phyloP scores from a whole-genome alignment of 2,329 filamentous ascomycete species.

The Colletotrichum simmondsii region DNA sequence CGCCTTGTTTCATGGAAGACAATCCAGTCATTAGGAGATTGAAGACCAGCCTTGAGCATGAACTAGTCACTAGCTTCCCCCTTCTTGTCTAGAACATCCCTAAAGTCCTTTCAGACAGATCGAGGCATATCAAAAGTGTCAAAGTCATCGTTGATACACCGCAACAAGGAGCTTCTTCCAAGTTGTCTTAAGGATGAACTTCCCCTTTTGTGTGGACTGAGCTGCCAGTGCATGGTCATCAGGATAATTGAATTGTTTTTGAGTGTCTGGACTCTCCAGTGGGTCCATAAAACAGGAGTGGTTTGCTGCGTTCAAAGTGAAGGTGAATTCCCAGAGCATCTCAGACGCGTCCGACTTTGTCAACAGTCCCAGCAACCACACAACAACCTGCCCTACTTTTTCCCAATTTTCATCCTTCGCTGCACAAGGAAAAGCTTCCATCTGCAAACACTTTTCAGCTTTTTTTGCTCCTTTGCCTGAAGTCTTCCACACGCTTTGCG shows the following conservation, averaged over 20 bases:
- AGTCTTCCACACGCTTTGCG: no score
- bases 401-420: neutral
- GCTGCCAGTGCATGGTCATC: neutral
- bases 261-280: neutral
- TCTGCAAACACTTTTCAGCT: accelerated
- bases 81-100: neutral
- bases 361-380: neutral
- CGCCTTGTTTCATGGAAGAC: no score
- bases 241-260: neutral
- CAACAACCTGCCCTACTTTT: neutral
- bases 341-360: neutral
- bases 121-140: neutral
- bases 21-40: no score
- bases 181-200: neutral
- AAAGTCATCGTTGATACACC: neutral
- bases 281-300: neutral
- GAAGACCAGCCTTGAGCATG: no score
- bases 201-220: neutral
- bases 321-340: neutral
- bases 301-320: neutral
- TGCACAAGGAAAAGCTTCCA: neutral
- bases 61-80: no score
- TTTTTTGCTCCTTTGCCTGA: neutral
- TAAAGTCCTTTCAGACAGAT: neutral
- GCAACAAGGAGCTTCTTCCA: neutral